Evolutionary conservation across 768 basidiomycete species (phyloP).

Genomic region (Leccinellum albellum): DNA sequence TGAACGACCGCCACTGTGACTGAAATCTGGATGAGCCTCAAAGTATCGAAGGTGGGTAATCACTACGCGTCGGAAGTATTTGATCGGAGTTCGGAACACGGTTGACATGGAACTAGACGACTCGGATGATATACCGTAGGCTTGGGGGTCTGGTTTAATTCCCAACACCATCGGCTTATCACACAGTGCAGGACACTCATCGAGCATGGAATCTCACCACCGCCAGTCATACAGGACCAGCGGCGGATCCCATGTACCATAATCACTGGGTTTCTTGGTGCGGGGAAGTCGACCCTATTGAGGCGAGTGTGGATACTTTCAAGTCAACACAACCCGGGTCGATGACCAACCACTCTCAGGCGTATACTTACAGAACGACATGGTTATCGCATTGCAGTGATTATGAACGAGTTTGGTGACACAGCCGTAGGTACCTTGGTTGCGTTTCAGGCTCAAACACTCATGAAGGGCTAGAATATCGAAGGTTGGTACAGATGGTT

Average conservation of each 20-base stretch:
- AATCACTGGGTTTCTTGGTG: conserved; percentile 92
- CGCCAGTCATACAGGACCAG: conserved; percentile 7
- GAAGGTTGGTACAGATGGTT: conserved; percentile 56
- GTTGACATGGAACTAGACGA: conserved; percentile 46
- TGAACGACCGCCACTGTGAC: not conserved
- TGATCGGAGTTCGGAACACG: conserved; percentile 27
- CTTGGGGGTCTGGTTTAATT: conserved; percentile 11
- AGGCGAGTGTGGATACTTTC: conserved; percentile 40
- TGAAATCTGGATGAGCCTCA: not conserved
- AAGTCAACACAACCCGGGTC: not conserved
- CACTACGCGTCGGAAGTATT: conserved; percentile 14
- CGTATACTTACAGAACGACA: conserved; percentile 91
- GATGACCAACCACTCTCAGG: conserved; percentile 32
- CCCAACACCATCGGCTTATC: conserved; percentile 6
- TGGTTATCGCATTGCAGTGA: conserved; percentile 95
- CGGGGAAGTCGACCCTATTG: conserved; percentile 90
- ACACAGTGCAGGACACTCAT: conserved; percentile 28
- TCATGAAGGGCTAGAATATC: conserved; percentile 60
- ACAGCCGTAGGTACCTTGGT: conserved; percentile 61
- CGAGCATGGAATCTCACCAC: conserved; percentile 18
- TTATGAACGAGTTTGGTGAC: conserved; percentile 98
- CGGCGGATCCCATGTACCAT: conserved; percentile 80
- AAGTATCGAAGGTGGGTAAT: conserved; percentile 5
- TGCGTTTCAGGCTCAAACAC: conserved; percentile 13
- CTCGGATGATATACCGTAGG: conserved; percentile 64